Conservation (phyloP, 768 basidiomycete species). For the Podaxis sp. region DNA sequence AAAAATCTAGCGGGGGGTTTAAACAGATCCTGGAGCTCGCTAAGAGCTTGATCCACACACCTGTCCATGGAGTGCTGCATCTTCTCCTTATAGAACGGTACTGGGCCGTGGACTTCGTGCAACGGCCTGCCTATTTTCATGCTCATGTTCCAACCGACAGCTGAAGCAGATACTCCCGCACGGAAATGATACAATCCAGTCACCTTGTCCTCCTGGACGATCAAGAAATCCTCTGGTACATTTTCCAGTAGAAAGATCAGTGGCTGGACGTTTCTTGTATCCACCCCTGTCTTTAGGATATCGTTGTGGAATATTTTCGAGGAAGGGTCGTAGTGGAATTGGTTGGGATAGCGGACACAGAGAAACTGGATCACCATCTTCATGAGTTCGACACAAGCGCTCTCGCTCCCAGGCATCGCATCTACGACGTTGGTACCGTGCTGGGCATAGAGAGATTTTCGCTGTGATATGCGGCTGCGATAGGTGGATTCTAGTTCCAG, state of each 20-base stretch:
- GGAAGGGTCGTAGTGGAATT: constrained; percentile 34
- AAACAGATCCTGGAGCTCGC: neutral
- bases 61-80: constrained; percentile 46
- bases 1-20: constrained; percentile 33
- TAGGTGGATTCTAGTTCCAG: constrained; percentile 55
- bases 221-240: constrained; percentile 48
- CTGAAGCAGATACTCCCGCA: constrained; percentile 43
- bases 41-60: constrained; percentile 20
- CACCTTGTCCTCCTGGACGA: constrained; percentile 35
- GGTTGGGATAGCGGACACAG: constrained; percentile 51
- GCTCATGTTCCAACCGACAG: constrained; percentile 44
- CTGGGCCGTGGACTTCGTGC: constrained; percentile 40
- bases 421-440: constrained; percentile 40
- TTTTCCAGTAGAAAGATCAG: constrained; percentile 43
- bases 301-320: constrained; percentile 36
- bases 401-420: constrained; percentile 43
- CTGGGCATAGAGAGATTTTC: constrained; percentile 31
- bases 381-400: constrained; percentile 47
- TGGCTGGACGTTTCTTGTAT: constrained; percentile 28
- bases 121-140: constrained; percentile 45
- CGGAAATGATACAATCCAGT: constrained; percentile 40
- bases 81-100: constrained; percentile 47
- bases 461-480: constrained; percentile 35
- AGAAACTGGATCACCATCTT: constrained; percentile 54
- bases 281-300: constrained; percentile 30